Base-by-base conservation (phyloP, 1,284 basidiomycete genomes). In the Sporisorium sorghi region DNA sequence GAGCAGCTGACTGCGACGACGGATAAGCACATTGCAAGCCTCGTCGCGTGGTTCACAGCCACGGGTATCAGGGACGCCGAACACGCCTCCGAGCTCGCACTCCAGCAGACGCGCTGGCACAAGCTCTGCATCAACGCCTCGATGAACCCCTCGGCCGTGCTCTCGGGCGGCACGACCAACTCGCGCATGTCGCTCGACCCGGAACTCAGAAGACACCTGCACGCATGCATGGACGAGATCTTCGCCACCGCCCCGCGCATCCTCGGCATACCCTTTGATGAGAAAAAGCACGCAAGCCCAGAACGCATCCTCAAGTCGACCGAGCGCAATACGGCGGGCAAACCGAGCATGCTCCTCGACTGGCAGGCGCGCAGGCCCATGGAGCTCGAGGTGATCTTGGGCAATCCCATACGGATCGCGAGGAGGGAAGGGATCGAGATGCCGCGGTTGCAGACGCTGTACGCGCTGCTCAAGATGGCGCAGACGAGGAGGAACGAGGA, bases 41-140 rank as follows among this genome's bases (percentile, higher is more conserved):
- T 87, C 26, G 79, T 81, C 6, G 30, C 66, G 11, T 61, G 86
- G 51, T 76, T 86, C 15, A 76, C 76, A 19, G 71, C 32, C 5
- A 86, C 85, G 7, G 84, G 85, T 9, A 83, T 87, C 58, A 81
- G 79, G 44, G 86, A 87, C 70, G 86, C 85, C 7, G 85, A 86
- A 69, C 73, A 69, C n/a, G 77, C 84, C 61, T 68, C 79, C 21
- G 85, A 86, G 54, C 65, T 75, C 24, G 83, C 78, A 14, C 73
- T 87, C 19, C 86, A 87, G 73, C 78, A 86, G 43, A 84, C 86
- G 4, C 79, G 86, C 7, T 87, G 86, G 86, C 86, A 87, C 77
- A 87, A 87, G 72, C 76, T 84, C 21, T 83, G 83, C 79, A 85
- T 86, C 77, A 86, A 86, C 71, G 83, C 85, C 4, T 76, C 83